Conservation (phyloP, 1,139 yeast genomes). For the Yamadazyma friedrichii region DNA sequence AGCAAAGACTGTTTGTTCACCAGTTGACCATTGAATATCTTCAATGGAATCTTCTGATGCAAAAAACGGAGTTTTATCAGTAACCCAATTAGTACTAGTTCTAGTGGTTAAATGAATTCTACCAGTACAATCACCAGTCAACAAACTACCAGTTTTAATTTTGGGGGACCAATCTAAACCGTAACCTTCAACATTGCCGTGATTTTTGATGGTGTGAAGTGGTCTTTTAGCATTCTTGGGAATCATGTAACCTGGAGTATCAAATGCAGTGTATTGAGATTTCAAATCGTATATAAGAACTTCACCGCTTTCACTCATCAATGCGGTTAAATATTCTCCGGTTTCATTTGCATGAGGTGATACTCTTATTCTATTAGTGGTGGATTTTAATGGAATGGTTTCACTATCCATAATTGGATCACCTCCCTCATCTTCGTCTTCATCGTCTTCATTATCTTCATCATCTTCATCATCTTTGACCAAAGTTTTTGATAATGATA, state of each 20-base stretch:
- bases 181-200: constrained; percentile 96
- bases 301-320: constrained; percentile 90
- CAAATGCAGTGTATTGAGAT: constrained; percentile 79
- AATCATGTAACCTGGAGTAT: constrained; percentile 79
- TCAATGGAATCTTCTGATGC: constrained; percentile 80
- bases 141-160: constrained; percentile 72
- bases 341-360: constrained; percentile 76
- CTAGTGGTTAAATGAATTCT: constrained; percentile 76
- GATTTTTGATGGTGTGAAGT: constrained; percentile 76
- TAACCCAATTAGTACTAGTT: constrained; percentile 77
- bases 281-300: constrained; percentile 77
- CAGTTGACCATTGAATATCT: constrained; percentile 95
- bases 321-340: constrained; percentile 83
- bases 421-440: constrained; percentile 59
- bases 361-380: constrained; percentile 87
- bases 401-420: constrained; percentile 91
- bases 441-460: constrained; percentile 64
- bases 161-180: constrained; percentile 97
- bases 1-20: constrained; percentile 91
- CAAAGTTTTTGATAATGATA: constrained; percentile 80
- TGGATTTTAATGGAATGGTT: constrained; percentile 68
- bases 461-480: constrained; percentile 77
- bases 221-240: constrained; percentile 82
- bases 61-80: constrained; percentile 79
- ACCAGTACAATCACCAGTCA: constrained; percentile 90